Base-by-base conservation (phyloP, 1,284 basidiomycete species). In the Tilletia indica region DNA sequence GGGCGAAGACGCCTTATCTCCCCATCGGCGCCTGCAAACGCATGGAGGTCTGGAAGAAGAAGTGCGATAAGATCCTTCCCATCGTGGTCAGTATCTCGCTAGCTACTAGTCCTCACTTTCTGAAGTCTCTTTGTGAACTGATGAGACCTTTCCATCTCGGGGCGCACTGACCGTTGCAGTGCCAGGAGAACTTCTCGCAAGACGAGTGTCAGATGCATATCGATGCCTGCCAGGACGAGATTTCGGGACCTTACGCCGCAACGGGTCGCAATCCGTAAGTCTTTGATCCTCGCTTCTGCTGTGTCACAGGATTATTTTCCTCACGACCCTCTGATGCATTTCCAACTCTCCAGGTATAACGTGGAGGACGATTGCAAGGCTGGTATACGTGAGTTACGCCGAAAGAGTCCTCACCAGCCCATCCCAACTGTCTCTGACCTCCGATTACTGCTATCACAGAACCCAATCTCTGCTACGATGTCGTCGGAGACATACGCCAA, bases 341-440 rank as follows among this genome's bases (percentile, higher is more conserved):
- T 48, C 8, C 19, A 3, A 31, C 16, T 38, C 39, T 25, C 34
- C 36, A 61, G 61, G 16, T 80, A 82, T 76, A 78, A 82, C 70
- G 77, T 81, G 68, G 72, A 72, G 45, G 80, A 81, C 70, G 72
- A 72, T 36, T 81, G 80, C 72, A 72, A 75, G 54, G 74, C 75
- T 3, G 78, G 78, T 21, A 58, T 77, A 5, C 21, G 11, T 69
- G 31, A 11, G 45, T 21, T 25, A n/a, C 11, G 51, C 31, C 48
- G 48, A 49, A 14, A n/a, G 2, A 1, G n/a, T 54, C 6, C 31
- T 54, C 16, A 42, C 21, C 19, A 39, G 25, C 64, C 19, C 39
- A 31, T 42, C 38, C 5, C 5, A 36, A 42, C 34, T 38, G 12
- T 42, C 64, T 12, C 16, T 48, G 31, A 48, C 54, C 54, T 67